phyloP scores from a whole-genome alignment of 805 yeast genomes.

The Lipomyces yamanashiensis region DNA sequence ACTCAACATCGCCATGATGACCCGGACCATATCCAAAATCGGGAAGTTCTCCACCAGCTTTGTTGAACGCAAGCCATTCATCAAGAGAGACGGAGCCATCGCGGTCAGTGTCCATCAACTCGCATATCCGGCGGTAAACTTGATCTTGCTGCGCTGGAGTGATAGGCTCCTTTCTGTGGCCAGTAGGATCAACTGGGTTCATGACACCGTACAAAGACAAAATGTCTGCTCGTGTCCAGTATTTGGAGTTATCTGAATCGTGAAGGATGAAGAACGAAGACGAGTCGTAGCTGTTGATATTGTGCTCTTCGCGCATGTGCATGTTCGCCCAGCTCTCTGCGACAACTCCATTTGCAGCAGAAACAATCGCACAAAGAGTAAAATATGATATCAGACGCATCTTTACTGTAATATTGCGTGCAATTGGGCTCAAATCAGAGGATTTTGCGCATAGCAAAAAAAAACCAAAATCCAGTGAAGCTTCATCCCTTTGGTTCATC shows the following conservation, averaged over 20 bases:
- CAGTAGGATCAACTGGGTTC: slow-evolving; percentile 47
- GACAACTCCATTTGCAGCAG: not conserved
- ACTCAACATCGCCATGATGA: slow-evolving; percentile 91
- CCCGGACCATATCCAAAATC: slow-evolving; percentile 94
- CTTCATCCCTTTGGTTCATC: not conserved
- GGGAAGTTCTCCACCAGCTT: slow-evolving; percentile 74
- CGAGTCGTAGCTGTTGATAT: slow-evolving; percentile 71
- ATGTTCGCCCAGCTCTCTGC: slow-evolving; percentile 67
- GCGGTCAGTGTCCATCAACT: slow-evolving; percentile 64
- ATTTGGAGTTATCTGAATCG: slow-evolving; percentile 59
- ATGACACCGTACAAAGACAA: slow-evolving; percentile 79
- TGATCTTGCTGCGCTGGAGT: slow-evolving; percentile 57
- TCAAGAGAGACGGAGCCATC: slow-evolving; percentile 68
- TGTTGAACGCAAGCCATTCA: slow-evolving; percentile 70
- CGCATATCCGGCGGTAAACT: slow-evolving; percentile 61
- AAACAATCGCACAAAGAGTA: not conserved
- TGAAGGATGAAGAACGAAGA: slow-evolving; percentile 79
- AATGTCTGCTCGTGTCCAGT: slow-evolving; percentile 70
- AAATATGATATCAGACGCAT: not conserved
- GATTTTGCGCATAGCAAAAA: not conserved
- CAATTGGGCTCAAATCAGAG: too few species aligned
- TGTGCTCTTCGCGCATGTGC: slow-evolving; percentile 93
- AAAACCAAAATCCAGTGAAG: not conserved
- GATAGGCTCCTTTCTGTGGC: slow-evolving; percentile 51
- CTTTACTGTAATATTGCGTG: not conserved